phyloP scores from a whole-genome alignment of 768 basidiomycete genomes.

The Imleria badia region DNA sequence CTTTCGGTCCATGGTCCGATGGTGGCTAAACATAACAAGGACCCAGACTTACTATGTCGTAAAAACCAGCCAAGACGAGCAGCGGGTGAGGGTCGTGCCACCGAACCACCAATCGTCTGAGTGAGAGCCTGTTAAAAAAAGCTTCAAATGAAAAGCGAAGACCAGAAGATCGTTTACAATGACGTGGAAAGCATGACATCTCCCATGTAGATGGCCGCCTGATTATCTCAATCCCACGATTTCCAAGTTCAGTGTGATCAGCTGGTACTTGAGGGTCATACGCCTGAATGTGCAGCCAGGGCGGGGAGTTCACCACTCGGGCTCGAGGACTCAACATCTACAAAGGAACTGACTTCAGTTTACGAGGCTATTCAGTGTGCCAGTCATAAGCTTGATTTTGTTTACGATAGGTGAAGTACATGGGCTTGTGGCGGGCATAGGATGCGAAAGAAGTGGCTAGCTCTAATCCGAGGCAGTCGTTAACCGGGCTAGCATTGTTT shows the following conservation, averaged over 20 bases:
- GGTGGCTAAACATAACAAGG: background rate
- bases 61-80: background rate
- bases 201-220: background rate
- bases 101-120: background rate
- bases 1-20: background rate
- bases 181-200: background rate
- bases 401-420: constrained; percentile 36
- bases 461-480: constrained; percentile 42
- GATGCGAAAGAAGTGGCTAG: constrained; percentile 17
- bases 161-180: background rate
- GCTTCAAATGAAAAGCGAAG: background rate
- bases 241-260: background rate
- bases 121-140: background rate
- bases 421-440: constrained; percentile 31
- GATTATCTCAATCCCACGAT: background rate
- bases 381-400: constrained; percentile 31
- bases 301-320: background rate
- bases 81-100: background rate
- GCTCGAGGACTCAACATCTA: background rate
- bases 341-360: background rate
- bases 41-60: background rate
- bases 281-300: background rate
- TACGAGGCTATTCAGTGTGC: background rate
- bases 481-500: constrained; percentile 38
- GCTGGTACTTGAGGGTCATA: background rate